Base-by-base conservation (phyloP, 768 basidiomycete species). In the Mycena olivaceomarginata region DNA sequence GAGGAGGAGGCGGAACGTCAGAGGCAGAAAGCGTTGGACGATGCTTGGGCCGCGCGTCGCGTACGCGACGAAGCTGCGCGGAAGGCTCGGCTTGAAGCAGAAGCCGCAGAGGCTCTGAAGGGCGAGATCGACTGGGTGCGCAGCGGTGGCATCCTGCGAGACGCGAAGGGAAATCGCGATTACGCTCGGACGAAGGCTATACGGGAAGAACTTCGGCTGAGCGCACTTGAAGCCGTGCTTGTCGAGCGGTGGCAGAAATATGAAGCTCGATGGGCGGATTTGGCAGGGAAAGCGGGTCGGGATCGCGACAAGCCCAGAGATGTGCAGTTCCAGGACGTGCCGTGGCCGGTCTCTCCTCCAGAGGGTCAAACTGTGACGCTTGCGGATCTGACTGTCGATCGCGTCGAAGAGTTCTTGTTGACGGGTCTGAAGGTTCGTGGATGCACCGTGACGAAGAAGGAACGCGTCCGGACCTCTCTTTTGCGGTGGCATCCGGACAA, bases 401-500 rank as follows among this genome's bases (percentile, higher is more conserved):
- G 84, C 1, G 83, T 94, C 12, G 83, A 90, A 22, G 85, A 86
- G 0, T 94, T 94, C 76, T 78, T 94, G 6, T 84, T 92, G 41
- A 88, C 87, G 9, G 81, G 85, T 15, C 83, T 91, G 72, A 82
- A 79, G 67, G 87, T 92, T 5, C 82, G 90, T 64, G 84, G 85
- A 25, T 87, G 85, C 41, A 84, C 78, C 0, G 85, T 84, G 46
- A 89, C 89, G 70, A 86, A 81, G 79, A 91, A 89, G 83, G 92
- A 92, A 59, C 85, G 90, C 53, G 84, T 95, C 8, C 88, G 94
- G 45, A 88, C 87, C 64, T 91, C 93, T 0, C 83, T 96, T 59
- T 83, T 95, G 72, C 88, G 92, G 11, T 94, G 93, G 90, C 93
- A 94, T 81, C 93, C 94, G 1, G 93, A 94, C 82, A 94, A 94